Conservation (phyloP, 805 yeast genomes). For the Nakazawaea anatomiae region DNA sequence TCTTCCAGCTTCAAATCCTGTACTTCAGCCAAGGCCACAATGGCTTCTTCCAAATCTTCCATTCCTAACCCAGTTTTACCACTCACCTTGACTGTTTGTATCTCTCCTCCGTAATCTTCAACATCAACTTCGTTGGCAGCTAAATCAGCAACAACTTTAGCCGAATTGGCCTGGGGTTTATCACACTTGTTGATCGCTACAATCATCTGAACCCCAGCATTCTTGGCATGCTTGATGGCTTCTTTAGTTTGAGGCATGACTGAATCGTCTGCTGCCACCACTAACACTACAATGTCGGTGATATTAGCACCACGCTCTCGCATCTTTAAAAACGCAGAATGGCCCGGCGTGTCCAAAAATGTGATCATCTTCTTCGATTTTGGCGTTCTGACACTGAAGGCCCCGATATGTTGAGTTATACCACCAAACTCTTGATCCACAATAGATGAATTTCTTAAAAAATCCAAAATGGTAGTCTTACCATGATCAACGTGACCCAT, state of each 20-base stretch:
- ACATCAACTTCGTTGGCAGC: slow-evolving; percentile 74
- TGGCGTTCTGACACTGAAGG: slow-evolving; percentile 83
- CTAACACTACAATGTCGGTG: slow-evolving; percentile 87
- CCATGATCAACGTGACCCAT: slow-evolving; percentile 99
- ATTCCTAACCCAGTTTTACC: slow-evolving; percentile 88
- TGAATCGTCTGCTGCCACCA: slow-evolving; percentile 96
- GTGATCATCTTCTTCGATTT: slow-evolving; percentile 71
- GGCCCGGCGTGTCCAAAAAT: slow-evolving; percentile 96
- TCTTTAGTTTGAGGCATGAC: slow-evolving; percentile 97
- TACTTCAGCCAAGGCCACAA: slow-evolving; percentile 78
- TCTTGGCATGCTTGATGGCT: slow-evolving; percentile 88
- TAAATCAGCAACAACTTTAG: slow-evolving; percentile 72
- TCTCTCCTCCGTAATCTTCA: slow-evolving; percentile 94
- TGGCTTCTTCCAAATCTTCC: slow-evolving; percentile 85
- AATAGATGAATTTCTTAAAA: slow-evolving; percentile 75
- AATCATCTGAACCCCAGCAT: slow-evolving; percentile 74
- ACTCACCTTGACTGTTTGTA: slow-evolving; percentile 81
- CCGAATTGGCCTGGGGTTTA: slow-evolving; percentile 67
- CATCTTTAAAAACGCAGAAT: slow-evolving; percentile 94
- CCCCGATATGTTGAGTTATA: slow-evolving; percentile 97
- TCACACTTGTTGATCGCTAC: slow-evolving; percentile 95
- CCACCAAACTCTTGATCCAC: slow-evolving; percentile 91
- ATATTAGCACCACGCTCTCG: slow-evolving; percentile 93
- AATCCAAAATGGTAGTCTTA: slow-evolving; percentile 89
- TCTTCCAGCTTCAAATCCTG: slow-evolving; percentile 66